A percentile compares a stretch with the other conserved stretches of the same genome.
Conservation (phyloP, 768 basidiomycete species). For the Suillus subalutaceus region DNA sequence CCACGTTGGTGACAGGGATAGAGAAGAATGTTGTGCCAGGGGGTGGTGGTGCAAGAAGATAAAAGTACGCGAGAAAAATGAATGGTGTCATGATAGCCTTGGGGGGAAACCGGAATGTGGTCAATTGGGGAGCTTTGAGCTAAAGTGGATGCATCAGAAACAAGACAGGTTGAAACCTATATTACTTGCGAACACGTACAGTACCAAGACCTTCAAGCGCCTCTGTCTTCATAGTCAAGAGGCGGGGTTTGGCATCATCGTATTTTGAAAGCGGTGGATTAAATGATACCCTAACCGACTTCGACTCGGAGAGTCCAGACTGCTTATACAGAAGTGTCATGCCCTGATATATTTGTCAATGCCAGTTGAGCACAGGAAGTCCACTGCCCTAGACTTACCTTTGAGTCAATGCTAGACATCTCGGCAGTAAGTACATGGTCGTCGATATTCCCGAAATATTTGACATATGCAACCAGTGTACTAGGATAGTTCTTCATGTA, state of each 20-base stretch:
- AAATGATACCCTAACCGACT: slow-evolving; percentile 56
- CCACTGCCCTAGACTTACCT: slow-evolving; percentile 40
- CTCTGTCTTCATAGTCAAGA: slow-evolving; percentile 78
- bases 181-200: slow-evolving; percentile 43
- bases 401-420: slow-evolving; percentile 70
- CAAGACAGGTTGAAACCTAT: neutral
- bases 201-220: slow-evolving; percentile 72
- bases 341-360: slow-evolving; percentile 42
- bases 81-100: slow-evolving; percentile 33
- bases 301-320: slow-evolving; percentile 42
- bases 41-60: slow-evolving; percentile 21
- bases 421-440: slow-evolving; percentile 58
- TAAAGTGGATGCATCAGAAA: neutral
- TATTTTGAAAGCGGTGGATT: slow-evolving; percentile 75
- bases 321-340: slow-evolving; percentile 73
- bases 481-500: slow-evolving; percentile 63
- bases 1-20: slow-evolving; percentile 17
- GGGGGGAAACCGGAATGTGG: slow-evolving; percentile 50
- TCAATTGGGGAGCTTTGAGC: slow-evolving; percentile 24
- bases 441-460: slow-evolving; percentile 45
- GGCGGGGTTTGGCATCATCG: slow-evolving; percentile 79
- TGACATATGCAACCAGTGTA: slow-evolving; percentile 76
- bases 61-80: slow-evolving; percentile 25
- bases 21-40: slow-evolving; percentile 9
- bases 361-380: neutral